Evolutionary conservation across 371 early-diverging fungal species (phyloP), one percentile per base, ranked within the genome.

Genomic region (Apophysomyces sp.): DNA sequence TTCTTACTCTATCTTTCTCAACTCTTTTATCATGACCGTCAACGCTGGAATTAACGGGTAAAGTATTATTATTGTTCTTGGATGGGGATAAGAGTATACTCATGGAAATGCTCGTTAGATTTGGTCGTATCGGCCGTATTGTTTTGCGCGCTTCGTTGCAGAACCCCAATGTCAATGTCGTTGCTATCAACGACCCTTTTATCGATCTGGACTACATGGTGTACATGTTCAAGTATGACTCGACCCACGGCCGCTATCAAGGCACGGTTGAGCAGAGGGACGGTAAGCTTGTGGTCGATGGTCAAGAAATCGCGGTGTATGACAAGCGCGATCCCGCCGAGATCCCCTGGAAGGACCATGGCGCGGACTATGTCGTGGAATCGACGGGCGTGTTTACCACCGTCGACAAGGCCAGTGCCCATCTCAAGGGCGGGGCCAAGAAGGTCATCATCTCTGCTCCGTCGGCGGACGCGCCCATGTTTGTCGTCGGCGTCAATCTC

Each of bases 371-470:
- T 82, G 93, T 99, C 41, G 91, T 99, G 70, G 99, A 99, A 83
- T 97, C 99, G 54, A 97, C 98, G 52, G 99, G 99, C 74, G 95
- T 97, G 62, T 99, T 99, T 87, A 96, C 94, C 72, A 92, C 94
- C 59, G 80, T 73, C 40, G 97, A 95, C 29, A 89, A 94, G 85
- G 97, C 96, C 55, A 77, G 78, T 27, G 88, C 86, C 60, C 99
- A 99, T 84, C 74, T 97, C 65, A 78, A 86, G 67, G 97, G 94
- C 60, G 98, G 97, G 52, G 98, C 95, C 74, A 97, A 97, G 86
- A 94, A 94, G 88, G 99, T 99, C 67, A 89, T 99, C 80, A 97
- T 99, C 84, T 94, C 98, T 52, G 99, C 99, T 51, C 99, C 99
- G 60, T 96, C 97, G 63, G 83, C 83, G 26, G 93, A 93, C 72